A percentile compares a stretch with the other conserved stretches of the same genome.
These are phyloP conservation scores for Suhomyces tanzawaensis DNA, from an alignment of 805 yeast genomes.

Conservation along the genomic window DNA sequence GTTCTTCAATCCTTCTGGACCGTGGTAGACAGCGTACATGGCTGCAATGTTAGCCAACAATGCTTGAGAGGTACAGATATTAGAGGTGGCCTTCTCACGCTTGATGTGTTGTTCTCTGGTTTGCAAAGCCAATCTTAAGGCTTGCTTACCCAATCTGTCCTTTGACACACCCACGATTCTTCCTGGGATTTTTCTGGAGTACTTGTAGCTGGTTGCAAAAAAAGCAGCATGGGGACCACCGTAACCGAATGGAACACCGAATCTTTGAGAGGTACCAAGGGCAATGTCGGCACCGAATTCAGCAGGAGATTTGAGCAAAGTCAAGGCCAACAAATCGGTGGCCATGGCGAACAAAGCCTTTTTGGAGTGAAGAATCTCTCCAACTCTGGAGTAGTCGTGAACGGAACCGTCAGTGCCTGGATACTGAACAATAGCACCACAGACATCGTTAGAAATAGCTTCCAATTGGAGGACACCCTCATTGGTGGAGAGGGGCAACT, in stretches of 20 bases:
- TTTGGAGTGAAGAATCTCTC: slow-evolving; percentile 62
- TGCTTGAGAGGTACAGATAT: slow-evolving; percentile 98
- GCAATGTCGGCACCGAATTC: slow-evolving; percentile 90
- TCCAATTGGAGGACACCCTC: slow-evolving; percentile 28
- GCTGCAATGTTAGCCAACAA: slow-evolving; percentile 93
- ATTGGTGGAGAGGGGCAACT: slow-evolving; percentile 50
- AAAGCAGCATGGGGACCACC: slow-evolving; percentile 99
- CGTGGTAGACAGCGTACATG: slow-evolving; percentile 95
- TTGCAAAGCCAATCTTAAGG: slow-evolving; percentile 89
- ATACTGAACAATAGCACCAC: slow-evolving; percentile 87
- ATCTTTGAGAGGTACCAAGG: slow-evolving; percentile 89
- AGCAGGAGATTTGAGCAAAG: slow-evolving; percentile 80
- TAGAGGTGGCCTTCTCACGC: slow-evolving; percentile 96
- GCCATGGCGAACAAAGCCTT: slow-evolving; percentile 83
- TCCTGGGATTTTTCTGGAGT: slow-evolving; percentile 94
- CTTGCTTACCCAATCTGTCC: slow-evolving; percentile 87
- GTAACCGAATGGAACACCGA: slow-evolving; percentile 96
- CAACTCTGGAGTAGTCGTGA: slow-evolving; percentile 49
- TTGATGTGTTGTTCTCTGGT: slow-evolving; percentile 98
- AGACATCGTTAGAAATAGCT: slow-evolving; percentile 37
- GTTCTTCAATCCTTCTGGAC: slow-evolving; percentile 76
- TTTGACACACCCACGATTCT: slow-evolving; percentile 90
- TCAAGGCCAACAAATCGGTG: slow-evolving; percentile 88
- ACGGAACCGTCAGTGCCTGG: slow-evolving; percentile 82
- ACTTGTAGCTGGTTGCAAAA: slow-evolving; percentile 78